phyloP scores from a whole-genome alignment of 176 grass and related monocot genomes.

The Tillandsia leiboldiana region DNA sequence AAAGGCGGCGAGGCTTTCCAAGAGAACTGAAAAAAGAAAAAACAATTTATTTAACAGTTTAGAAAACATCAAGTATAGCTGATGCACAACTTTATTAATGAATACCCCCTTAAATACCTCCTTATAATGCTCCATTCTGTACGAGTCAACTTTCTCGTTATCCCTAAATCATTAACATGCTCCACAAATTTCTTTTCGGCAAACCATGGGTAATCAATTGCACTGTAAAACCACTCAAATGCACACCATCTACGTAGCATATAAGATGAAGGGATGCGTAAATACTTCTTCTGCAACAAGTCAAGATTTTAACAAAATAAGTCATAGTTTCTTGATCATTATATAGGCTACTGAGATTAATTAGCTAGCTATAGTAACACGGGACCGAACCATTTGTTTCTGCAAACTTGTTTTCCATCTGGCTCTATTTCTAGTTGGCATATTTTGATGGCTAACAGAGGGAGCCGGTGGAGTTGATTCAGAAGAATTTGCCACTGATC shows the following conservation, averaged over 20 bases:
- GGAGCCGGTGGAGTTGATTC: constrained; percentile 28
- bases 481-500: neutral
- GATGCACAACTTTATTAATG: neutral
- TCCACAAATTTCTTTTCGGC: constrained; percentile 46
- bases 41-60: constrained; percentile 3
- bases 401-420: constrained; percentile 28
- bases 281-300: constrained; percentile 33
- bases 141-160: constrained; percentile 42
- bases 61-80: neutral
- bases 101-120: constrained; percentile 27
- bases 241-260: constrained; percentile 55
- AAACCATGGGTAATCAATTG: constrained; percentile 86
- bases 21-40: constrained; percentile 50
- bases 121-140: constrained; percentile 54
- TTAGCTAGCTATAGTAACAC: no score
- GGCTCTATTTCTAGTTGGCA: constrained; percentile 31
- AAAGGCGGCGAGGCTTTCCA: constrained; percentile 60
- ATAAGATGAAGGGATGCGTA: constrained; percentile 43
- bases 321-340: constrained; percentile 4
- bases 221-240: constrained; percentile 74
- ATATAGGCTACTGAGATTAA: neutral
- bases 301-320: constrained; percentile 15
- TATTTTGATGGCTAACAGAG: constrained; percentile 3
- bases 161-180: constrained; percentile 48
- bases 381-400: constrained; percentile 6